A percentile compares a stretch with the other conserved stretches of the same genome.
Evolutionary conservation across 78 protist genomes (phyloP).

Genomic region (Dictyostelium firmibasis): DNA sequence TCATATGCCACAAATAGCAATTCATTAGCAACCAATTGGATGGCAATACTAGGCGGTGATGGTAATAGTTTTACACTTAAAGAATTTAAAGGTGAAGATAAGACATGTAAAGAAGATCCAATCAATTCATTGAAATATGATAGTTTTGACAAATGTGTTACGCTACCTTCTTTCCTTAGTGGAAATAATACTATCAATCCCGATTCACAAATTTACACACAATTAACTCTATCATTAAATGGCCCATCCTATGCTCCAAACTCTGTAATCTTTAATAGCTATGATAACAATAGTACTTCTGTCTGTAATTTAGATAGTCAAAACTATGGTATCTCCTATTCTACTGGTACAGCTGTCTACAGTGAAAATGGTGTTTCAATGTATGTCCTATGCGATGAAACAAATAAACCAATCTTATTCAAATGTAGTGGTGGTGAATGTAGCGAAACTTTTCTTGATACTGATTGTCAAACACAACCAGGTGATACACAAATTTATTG

Average conservation of each 20-base stretch:
- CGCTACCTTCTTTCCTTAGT: background rate
- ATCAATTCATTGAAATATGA: background rate
- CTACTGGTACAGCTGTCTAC: background rate
- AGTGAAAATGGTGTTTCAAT: background rate
- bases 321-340: background rate
- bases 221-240: background rate
- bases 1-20: background rate
- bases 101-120: background rate
- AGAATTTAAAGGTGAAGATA: background rate
- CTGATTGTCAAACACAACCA: background rate
- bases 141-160: background rate
- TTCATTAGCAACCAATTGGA: background rate
- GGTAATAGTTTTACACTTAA: background rate
- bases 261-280: background rate
- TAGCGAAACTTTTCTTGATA: background rate
- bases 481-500: background rate
- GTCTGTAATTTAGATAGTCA: background rate
- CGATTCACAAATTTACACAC: background rate
- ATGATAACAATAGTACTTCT: too few species aligned
- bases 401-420: background rate
- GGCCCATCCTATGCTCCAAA: background rate
- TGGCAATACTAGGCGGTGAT: background rate
- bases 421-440: background rate
- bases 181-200: too few species aligned
- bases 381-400: background rate